Conservation (phyloP, 768 basidiomycete genomes). For the Lentinula sp. region DNA sequence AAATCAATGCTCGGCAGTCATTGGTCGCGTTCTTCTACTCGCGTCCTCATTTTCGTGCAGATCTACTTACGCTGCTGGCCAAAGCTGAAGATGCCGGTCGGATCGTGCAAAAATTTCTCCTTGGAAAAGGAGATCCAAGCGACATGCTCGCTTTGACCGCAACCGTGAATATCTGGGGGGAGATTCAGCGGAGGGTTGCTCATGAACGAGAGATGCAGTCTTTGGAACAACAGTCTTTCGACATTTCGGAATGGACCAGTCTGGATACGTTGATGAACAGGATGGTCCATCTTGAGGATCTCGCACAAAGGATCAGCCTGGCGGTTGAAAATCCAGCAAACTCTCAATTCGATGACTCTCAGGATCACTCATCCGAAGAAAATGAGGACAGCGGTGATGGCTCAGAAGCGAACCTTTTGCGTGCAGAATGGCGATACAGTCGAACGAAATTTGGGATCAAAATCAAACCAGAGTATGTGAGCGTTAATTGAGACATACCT, state of each 20-base stretch:
- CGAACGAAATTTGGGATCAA: slow-evolving; percentile 47
- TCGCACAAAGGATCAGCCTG: slow-evolving; percentile 51
- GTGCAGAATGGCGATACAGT: slow-evolving; percentile 21
- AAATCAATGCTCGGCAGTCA: slow-evolving; percentile 72
- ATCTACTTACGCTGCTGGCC: slow-evolving; percentile 49
- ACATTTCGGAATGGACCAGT: slow-evolving; percentile 44
- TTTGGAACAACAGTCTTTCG: slow-evolving; percentile 21
- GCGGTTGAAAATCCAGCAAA: slow-evolving; percentile 27
- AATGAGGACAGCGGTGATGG: slow-evolving; percentile 16
- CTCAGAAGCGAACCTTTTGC: background rate
- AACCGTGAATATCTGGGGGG: slow-evolving; percentile 56
- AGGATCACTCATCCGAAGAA: slow-evolving; percentile 6
- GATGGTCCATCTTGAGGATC: slow-evolving; percentile 40
- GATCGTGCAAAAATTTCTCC: slow-evolving; percentile 69
- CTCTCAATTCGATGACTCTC: background rate
- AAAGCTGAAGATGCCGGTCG: slow-evolving; percentile 67
- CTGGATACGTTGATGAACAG: slow-evolving; percentile 47
- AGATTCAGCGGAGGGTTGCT: slow-evolving; percentile 42
- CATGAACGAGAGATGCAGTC: slow-evolving; percentile 53
- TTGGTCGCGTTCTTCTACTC: slow-evolving; percentile 66
- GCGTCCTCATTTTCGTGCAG: slow-evolving; percentile 57
- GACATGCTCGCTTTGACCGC: slow-evolving; percentile 63
- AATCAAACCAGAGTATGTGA: slow-evolving; percentile 50
- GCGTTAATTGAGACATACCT: background rate
- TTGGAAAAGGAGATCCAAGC: slow-evolving; percentile 57